These are phyloP conservation scores for Backusella tarrabulga DNA, from an alignment of 192 early-diverging fungal genomes.

Conservation along the genomic window DNA sequence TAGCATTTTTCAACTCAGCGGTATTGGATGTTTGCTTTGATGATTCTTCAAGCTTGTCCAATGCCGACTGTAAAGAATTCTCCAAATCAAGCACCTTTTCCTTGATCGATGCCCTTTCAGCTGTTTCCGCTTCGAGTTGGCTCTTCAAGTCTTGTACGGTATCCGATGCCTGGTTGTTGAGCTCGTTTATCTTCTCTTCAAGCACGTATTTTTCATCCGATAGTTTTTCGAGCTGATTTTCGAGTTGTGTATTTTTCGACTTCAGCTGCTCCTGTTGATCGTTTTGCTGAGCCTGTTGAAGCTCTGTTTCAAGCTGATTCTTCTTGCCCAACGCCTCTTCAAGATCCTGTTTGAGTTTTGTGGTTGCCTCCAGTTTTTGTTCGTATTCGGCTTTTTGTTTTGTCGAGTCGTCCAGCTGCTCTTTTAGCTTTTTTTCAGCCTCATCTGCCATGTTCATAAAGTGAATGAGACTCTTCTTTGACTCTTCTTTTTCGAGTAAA, in stretches of 20 bases:
- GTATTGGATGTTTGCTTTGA: neutral
- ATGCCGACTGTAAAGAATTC: neutral
- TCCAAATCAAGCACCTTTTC: neutral
- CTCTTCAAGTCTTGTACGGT: neutral
- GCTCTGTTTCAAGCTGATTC: neutral
- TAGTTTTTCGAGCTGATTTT: neutral
- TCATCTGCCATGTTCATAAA: conserved; percentile 35
- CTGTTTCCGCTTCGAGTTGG: neutral
- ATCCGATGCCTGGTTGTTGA: neutral
- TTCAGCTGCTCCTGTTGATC: neutral
- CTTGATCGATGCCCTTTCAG: neutral
- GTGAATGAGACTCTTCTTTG: conserved; percentile 25
- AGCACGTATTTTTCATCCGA: neutral
- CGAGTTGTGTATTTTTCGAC: neutral
- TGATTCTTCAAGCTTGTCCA: neutral
- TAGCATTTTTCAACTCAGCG: neutral
- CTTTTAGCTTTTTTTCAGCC: conserved; percentile 8
- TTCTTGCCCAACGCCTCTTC: neutral
- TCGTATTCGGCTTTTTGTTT: conserved; percentile 30
- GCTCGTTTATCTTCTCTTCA: neutral
- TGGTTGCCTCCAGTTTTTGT: conserved; percentile 7
- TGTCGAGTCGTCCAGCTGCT: conserved; percentile 18
- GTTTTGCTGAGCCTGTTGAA: neutral
- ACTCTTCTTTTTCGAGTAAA: conserved; percentile 29
- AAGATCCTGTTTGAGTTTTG: neutral